Evolutionary conservation across 2,329 filamentous ascomycete species (phyloP), one percentile per base, ranked within the genome.

Genomic region (Trichoderma lentiforme): DNA sequence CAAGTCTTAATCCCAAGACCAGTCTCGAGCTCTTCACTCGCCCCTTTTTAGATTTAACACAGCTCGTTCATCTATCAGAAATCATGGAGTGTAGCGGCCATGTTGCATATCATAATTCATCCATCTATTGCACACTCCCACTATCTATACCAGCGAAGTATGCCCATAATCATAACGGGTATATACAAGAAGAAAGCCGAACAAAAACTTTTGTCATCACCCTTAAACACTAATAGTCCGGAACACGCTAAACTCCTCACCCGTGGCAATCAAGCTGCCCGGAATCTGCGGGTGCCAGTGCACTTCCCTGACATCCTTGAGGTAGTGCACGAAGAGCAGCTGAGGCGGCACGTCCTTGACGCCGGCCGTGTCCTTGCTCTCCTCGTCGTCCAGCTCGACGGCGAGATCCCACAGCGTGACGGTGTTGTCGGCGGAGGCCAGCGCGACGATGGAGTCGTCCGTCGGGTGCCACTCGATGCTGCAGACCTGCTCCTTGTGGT

Each of bases 211-310:
- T 60, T 51, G 28, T 53, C 21, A 3, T 12, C 57, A 28, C 12
- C 39, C 21, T 51, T 86, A 95, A 71, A 95, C 92, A 80, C 91
- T 94, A 79, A 95, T 95, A 2, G 93, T 95, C 81, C 92, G 91
- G 83, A 95, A 93, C 63, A 94, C 90, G 79, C 92, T 93, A 82
- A 99, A 98, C 82, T 91, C 91, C 78, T 94, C 92, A 11, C 96
- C 96, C 0, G 96, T 99, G 2, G 94, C 94, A 83, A 98, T 91
- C 73, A 98, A 84, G 39, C 90, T 91, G 34, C 96, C 96, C 0
- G 94, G 93, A 80, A 98, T 97, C 84, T 99, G 96, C 39, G 92
- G 93, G 84, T 98, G 95, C 95, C 96, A 99, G 84, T 99, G 96
- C 47, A 95, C 84, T 83, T 99, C 96, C 88, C 98, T 98, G 71